phyloP scores from a whole-genome alignment of 2,329 filamentous ascomycete genomes.

The Aureobasidium melanogenum region DNA sequence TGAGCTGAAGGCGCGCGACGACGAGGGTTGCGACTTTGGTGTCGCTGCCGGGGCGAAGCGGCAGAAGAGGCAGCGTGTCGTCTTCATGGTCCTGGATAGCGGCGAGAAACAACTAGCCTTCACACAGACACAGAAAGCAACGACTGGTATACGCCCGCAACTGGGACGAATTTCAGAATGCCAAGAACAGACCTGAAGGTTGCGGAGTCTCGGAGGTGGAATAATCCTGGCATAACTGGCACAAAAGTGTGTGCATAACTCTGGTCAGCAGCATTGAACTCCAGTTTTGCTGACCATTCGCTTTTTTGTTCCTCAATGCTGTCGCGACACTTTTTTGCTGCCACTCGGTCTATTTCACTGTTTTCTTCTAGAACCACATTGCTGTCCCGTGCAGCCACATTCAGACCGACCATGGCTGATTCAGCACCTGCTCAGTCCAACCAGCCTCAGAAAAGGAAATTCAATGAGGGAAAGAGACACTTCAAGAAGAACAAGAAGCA shows the following conservation, averaged over 20 bases:
- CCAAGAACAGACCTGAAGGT: slow-evolving; percentile 13
- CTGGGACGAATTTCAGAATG: slow-evolving; percentile 13
- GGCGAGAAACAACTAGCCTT: slow-evolving; percentile 16
- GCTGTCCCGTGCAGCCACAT: neutral
- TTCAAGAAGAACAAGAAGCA: slow-evolving; percentile 40
- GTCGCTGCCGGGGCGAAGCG: slow-evolving; percentile 20
- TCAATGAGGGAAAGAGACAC: slow-evolving; percentile 29
- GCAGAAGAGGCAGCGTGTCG: slow-evolving; percentile 34
- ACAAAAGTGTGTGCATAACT: neutral
- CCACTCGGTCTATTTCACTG: neutral
- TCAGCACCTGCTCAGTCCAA: neutral
- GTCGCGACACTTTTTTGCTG: slow-evolving; percentile 2
- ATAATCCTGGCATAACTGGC: neutral
- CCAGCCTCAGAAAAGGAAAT: slow-evolving; percentile 24
- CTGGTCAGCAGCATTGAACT: neutral
- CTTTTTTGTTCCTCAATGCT: slow-evolving; percentile 2
- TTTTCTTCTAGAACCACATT: neutral
- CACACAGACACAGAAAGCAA: neutral
- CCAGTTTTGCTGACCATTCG: slow-evolving; percentile 8
- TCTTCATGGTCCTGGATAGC: slow-evolving; percentile 18
- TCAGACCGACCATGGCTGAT: slow-evolving; percentile 11
- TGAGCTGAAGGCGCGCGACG: slow-evolving; percentile 32
- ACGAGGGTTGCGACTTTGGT: slow-evolving; percentile 15
- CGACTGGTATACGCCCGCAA: neutral
- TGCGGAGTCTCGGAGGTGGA: slow-evolving; percentile 4